Percentiles rank a stretch among this genome's conserved stretches.
These are phyloP conservation scores for Rhodotorula diobovata DNA, from an alignment of 768 basidiomycete species.

Conservation along the genomic window DNA sequence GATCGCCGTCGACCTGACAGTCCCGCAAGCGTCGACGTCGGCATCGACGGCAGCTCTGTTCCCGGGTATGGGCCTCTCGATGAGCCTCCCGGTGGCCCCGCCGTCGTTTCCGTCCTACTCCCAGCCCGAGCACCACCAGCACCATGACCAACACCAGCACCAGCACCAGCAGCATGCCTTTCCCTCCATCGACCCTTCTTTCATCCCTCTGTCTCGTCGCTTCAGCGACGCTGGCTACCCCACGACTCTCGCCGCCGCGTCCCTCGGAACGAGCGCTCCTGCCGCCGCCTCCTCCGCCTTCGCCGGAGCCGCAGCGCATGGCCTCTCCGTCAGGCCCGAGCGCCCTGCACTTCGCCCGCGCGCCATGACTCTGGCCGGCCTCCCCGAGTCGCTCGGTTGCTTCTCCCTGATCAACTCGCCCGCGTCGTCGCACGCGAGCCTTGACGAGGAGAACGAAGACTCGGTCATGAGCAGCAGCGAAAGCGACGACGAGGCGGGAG, in stretches of 20 bases:
- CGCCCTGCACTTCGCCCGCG: slow-evolving; percentile 12
- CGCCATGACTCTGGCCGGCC: slow-evolving; percentile 31
- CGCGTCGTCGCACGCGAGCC: slow-evolving; percentile 3
- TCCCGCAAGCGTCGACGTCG: not conserved
- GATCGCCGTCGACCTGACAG: not conserved
- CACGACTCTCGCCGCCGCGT: slow-evolving; percentile 18
- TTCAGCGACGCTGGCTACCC: slow-evolving; percentile 30
- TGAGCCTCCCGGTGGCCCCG: slow-evolving; percentile 10
- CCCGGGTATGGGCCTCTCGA: slow-evolving; percentile 16
- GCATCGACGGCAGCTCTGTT: slow-evolving; percentile 1
- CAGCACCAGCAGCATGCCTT: not conserved
- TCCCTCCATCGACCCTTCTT: slow-evolving; percentile 26
- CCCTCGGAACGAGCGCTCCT: not conserved
- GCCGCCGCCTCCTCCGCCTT: slow-evolving; percentile 6
- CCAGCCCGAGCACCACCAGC: slow-evolving; percentile 2
- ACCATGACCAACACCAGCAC: slow-evolving; percentile 12
- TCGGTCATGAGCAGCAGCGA: not conserved
- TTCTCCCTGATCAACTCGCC: slow-evolving; percentile 36
- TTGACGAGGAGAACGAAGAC: not conserved
- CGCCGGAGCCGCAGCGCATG: slow-evolving; percentile 1
- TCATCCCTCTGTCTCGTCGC: slow-evolving; percentile 30
- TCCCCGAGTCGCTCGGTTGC: slow-evolving; percentile 33
- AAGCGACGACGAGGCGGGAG: not conserved
- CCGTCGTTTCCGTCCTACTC: slow-evolving; percentile 34
- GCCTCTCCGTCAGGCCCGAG: not conserved